These are phyloP conservation scores for Zoysia japonica DNA, from an alignment of 176 grass and related monocot species.

Conservation along the genomic window DNA sequence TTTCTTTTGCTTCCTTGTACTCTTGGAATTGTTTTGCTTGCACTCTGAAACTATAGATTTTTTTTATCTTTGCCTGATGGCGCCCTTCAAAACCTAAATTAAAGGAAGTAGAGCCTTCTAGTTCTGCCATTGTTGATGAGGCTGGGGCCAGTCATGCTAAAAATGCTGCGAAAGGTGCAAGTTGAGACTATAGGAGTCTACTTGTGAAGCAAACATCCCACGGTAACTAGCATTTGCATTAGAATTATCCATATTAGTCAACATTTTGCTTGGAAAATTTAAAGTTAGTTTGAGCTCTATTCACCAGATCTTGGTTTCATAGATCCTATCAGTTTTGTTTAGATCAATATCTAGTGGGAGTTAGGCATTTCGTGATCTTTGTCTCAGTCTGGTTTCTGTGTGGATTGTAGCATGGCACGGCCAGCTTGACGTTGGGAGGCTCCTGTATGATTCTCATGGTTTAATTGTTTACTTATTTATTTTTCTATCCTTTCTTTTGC, in stretches of 20 bases:
- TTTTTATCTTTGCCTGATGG: conserved; percentile 87
- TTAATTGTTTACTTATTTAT: too few species aligned
- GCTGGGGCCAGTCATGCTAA: conserved; percentile 30
- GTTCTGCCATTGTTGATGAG: conserved; percentile 33
- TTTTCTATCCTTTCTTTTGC: too few species aligned
- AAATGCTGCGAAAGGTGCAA: conserved; percentile 81
- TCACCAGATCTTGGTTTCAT: conserved; percentile 47
- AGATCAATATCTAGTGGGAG: conserved; percentile 22
- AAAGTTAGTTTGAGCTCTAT: conserved; percentile 37
- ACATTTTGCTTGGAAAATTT: conserved; percentile 30
- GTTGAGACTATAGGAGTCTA: conserved; percentile 81
- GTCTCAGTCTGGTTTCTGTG: conserved; percentile 9
- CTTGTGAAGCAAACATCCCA: conserved; percentile 69
- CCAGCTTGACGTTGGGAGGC: too few species aligned
- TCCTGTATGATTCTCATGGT: too few species aligned
- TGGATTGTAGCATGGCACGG: too few species aligned
- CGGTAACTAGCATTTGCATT: conserved; percentile 56
- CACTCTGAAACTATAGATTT: conserved; percentile 24
- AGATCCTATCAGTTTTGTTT: conserved; percentile 32
- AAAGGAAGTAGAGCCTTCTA: conserved; percentile 39
- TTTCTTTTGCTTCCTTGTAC: neutral
- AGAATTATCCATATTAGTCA: conserved; percentile 20
- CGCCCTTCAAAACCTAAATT: conserved; percentile 50
- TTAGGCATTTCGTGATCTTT: conserved; percentile 31
- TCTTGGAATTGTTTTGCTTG: conserved; percentile 21